Evolutionary conservation across 331 rosid genomes (phyloP).

Genomic region (Quercus tomentella): DNA sequence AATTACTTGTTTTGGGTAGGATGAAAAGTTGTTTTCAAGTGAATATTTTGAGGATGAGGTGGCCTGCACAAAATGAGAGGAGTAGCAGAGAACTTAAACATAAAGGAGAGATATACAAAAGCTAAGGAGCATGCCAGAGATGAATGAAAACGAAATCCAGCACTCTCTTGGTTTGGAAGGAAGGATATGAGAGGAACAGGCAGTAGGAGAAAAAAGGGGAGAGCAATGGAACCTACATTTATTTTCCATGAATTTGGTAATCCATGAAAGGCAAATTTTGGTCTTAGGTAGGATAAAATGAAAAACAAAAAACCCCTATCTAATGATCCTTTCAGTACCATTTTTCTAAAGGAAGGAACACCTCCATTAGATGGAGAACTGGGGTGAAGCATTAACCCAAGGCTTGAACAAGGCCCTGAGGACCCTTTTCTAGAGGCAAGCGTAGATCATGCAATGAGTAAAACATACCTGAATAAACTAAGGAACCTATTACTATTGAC

Average conservation of each 20-base stretch:
- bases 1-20: not conserved
- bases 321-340: not conserved
- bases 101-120: too few relatives aligned
- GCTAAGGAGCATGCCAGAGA: too few relatives aligned
- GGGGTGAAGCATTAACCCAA: not conserved
- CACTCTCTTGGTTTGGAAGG: too few relatives aligned
- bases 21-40: not conserved
- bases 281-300: not conserved
- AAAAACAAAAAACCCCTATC: not conserved
- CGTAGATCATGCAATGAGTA: not conserved
- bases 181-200: not conserved
- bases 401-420: not conserved
- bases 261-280: not conserved
- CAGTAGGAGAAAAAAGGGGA: not conserved
- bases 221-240: not conserved
- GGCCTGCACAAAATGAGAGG: not conserved
- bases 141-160: too few relatives aligned
- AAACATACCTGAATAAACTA: not conserved
- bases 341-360: not conserved
- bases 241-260: not conserved
- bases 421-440: not conserved
- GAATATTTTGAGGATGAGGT: not conserved
- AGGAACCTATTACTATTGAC: not conserved
- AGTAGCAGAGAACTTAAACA: too few relatives aligned
- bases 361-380: not conserved